Base-by-base conservation (phyloP, 2,329 filamentous ascomycete species). In the Hymenoscyphus salicellus region DNA sequence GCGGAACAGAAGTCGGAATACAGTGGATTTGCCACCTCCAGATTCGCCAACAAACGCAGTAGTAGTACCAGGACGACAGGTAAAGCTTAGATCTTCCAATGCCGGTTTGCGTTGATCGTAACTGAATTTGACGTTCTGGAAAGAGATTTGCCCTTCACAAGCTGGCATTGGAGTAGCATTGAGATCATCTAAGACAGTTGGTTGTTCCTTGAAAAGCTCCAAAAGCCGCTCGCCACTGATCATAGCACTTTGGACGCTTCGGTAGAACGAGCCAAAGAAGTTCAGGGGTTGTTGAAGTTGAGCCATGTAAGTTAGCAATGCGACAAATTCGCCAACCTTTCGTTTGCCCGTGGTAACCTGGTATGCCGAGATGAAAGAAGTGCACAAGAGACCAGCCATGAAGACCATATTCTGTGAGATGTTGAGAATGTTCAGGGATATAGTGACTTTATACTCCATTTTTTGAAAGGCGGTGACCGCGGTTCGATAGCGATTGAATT, bases 31-130 rank as follows among this genome's bases (percentile, higher is more conserved):
- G 70, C 95, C 95, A 65, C 95, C 95, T 56, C 95, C 95, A 36
- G 94, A 98, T 77, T 98, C 94, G 68, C 95, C 95, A 20, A 99
- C 95, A 69, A 99, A 89, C 0, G 95, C 95, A 5, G 94, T 99
- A 0, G 93, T 98, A 0, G 93, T 97, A 61, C 95, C 95, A 1
- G 95, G 93, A 20, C 82, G 80, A 76, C 93, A 97, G 68, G 89
- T 88, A 77, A 99, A 98, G 68, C 86, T 89, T 58, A 99, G 83
- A 56, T 93, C 89, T 68, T 90, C 88, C 67, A 99, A 79, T 1
- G 95, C 95, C 6, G 93, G 89, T 75, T 92, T 93, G 61, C 93
- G 90, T 62, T 85, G 81, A 76, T 97, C 93, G 74, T 99, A 99
- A 38, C 92, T 86, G 75, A 99, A 99, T 70, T 90, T 87, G 43